Percentiles rank a stretch among this genome's conserved stretches.
Evolutionary conservation across 2,329 filamentous ascomycete genomes (phyloP).

Genomic region (Microsporum ferrugineum): DNA sequence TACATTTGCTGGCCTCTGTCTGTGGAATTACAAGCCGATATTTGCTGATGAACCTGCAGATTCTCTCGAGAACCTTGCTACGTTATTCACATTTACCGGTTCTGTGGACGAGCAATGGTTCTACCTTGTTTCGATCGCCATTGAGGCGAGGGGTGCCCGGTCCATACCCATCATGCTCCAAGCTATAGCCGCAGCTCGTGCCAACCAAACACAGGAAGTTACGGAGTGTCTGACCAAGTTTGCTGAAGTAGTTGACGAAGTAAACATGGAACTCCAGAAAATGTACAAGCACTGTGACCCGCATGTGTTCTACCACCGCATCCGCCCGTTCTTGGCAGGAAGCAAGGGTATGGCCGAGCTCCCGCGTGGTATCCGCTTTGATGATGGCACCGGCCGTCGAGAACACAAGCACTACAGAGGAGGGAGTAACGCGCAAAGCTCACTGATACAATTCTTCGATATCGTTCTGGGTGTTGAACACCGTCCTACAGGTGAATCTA

Average conservation of each 20-base stretch:
- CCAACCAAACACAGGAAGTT: constrained; percentile 58
- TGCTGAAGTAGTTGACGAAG: constrained; percentile 76
- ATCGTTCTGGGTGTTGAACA: constrained; percentile 82
- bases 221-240: constrained; percentile 66
- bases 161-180: constrained; percentile 80
- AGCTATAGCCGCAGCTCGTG: constrained; percentile 69
- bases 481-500: constrained; percentile 66
- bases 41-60: constrained; percentile 74
- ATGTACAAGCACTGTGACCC: constrained; percentile 97
- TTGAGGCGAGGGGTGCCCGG: constrained; percentile 81
- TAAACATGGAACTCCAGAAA: constrained; percentile 64
- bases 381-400: constrained; percentile 58
- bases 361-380: constrained; percentile 76
- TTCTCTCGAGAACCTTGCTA: constrained; percentile 75
- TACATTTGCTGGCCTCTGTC: constrained; percentile 78
- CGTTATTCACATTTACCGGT: constrained; percentile 82
- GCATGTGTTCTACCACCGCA: constrained; percentile 86
- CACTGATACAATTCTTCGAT: constrained; percentile 94
- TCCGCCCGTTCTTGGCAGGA: constrained; percentile 89
- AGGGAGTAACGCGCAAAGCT: constrained; percentile 94
- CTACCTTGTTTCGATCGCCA: constrained; percentile 88
- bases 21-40: constrained; percentile 96
- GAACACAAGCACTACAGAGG: constrained; percentile 77
- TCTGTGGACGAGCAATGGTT: constrained; percentile 98
- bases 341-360: constrained; percentile 96